phyloP scores from a whole-genome alignment of 805 yeast species.

The Schwanniomyces vanrijiae region DNA sequence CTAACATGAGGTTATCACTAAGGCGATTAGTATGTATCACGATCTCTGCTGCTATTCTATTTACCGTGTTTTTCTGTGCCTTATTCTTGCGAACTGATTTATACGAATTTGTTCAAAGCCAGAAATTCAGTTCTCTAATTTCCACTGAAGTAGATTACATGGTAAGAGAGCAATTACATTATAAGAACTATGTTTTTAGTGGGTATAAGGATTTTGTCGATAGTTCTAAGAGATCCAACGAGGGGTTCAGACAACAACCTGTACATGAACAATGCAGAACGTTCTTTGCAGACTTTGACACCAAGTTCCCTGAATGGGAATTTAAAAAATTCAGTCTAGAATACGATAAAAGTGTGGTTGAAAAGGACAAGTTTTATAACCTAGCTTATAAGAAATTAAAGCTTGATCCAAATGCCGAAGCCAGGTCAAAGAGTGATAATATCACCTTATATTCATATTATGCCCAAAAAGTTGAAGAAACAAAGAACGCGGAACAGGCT shows the following conservation, averaged over 20 bases:
- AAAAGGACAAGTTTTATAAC: constrained; percentile 11
- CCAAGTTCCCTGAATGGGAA: constrained; percentile 21
- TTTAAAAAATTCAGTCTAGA: constrained; percentile 11
- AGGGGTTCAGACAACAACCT: constrained; percentile 9
- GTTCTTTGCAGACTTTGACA: constrained; percentile 21
- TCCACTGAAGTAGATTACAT: not conserved
- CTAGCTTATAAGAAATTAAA: constrained; percentile 13
- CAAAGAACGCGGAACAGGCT: constrained; percentile 15
- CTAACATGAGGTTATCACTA: constrained; percentile 12
- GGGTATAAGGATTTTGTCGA: constrained; percentile 18
- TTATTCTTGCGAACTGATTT: not conserved
- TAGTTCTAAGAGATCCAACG: not conserved
- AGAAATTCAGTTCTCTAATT: not conserved
- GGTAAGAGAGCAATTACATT: constrained; percentile 16
- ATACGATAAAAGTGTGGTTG: constrained; percentile 20
- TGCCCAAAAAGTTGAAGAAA: constrained; percentile 11
- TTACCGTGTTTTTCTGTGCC: not conserved
- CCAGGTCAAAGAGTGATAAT: constrained; percentile 10
- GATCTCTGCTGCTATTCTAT: not conserved
- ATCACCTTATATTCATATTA: constrained; percentile 17
- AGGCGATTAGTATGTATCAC: constrained; percentile 2
- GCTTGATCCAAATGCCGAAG: constrained; percentile 8
- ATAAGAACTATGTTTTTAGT: constrained; percentile 20
- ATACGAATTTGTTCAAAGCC: not conserved
- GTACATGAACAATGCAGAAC: constrained; percentile 22